Evolutionary conservation across 495 filamentous ascomycete species (phyloP).

Genomic region (Neurospora sp.): DNA sequence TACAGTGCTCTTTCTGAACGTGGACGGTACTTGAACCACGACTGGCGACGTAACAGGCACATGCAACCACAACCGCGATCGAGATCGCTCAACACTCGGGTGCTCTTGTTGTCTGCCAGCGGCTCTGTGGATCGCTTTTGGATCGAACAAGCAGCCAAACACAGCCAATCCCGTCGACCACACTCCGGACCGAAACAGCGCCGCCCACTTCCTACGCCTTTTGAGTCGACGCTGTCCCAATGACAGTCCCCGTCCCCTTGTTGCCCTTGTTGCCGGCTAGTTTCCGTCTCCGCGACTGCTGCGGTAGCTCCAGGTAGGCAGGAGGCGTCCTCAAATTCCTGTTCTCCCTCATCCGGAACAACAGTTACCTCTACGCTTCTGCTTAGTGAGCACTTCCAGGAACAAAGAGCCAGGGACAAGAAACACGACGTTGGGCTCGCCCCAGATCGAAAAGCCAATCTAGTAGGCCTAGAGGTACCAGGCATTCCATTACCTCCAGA

Average conservation of each 20-base stretch:
- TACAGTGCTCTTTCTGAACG: not conserved
- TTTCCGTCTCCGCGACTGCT: not conserved
- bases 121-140: not conserved
- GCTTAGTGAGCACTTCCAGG: not conserved
- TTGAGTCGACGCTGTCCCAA: not conserved
- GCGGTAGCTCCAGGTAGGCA: not conserved
- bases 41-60: not conserved
- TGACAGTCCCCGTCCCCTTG: constrained; percentile 11
- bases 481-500: not conserved
- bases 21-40: not conserved
- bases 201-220: not conserved
- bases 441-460: not conserved
- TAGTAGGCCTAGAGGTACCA: not conserved
- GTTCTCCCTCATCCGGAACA: not conserved
- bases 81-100: not conserved
- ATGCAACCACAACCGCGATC: not conserved
- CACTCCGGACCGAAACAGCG: not conserved
- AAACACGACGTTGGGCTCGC: not conserved
- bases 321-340: not conserved
- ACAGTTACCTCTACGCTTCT: not conserved
- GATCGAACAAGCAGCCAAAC: not conserved
- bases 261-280: not conserved
- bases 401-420: not conserved
- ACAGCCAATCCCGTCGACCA: not conserved
- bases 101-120: not conserved